Percentiles rank a stretch among this genome's conserved stretches.
These are phyloP conservation scores for Fusarium tuaranense DNA, from an alignment of 2,329 filamentous ascomycete genomes.

Conservation along the genomic window DNA sequence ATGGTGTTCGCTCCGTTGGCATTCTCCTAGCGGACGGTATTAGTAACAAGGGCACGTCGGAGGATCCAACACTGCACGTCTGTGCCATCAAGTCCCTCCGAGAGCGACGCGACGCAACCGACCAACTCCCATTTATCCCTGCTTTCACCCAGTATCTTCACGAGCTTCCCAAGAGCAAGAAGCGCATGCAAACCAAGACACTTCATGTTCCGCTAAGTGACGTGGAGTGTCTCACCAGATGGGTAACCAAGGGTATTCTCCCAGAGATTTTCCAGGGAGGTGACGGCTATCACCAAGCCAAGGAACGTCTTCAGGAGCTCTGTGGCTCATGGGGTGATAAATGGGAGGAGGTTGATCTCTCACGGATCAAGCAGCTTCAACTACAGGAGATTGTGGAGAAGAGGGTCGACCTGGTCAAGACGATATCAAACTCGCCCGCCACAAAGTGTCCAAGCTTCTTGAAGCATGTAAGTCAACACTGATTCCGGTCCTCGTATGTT, in stretches of 20 bases:
- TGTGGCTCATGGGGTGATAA: constrained; percentile 80
- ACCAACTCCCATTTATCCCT: constrained; percentile 86
- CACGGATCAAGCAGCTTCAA: constrained; percentile 83
- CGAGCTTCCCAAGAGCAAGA: constrained; percentile 73
- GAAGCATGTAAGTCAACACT: constrained; percentile 79
- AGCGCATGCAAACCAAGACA: constrained; percentile 76
- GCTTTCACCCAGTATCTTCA: constrained; percentile 76
- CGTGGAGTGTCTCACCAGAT: constrained; percentile 86
- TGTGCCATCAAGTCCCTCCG: constrained; percentile 80
- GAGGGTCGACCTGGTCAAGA: constrained; percentile 71
- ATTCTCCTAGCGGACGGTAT: constrained; percentile 83
- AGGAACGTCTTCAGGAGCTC: constrained; percentile 75
- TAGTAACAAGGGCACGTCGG: constrained; percentile 66
- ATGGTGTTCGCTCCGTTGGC: constrained; percentile 85
- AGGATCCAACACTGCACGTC: constrained; percentile 78
- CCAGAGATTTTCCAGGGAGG: constrained; percentile 69
- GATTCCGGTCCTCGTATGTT: neutral
- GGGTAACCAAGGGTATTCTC: constrained; percentile 68
- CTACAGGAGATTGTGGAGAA: constrained; percentile 84
- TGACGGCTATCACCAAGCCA: constrained; percentile 65
- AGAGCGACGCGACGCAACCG: constrained; percentile 80
- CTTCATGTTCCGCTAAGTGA: constrained; percentile 79
- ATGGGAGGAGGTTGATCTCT: constrained; percentile 89
- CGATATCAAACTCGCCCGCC: constrained; percentile 74
- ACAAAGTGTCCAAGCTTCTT: constrained; percentile 81